Conservation (phyloP, 140 eudicot species). For the Anethum foeniculum region DNA sequence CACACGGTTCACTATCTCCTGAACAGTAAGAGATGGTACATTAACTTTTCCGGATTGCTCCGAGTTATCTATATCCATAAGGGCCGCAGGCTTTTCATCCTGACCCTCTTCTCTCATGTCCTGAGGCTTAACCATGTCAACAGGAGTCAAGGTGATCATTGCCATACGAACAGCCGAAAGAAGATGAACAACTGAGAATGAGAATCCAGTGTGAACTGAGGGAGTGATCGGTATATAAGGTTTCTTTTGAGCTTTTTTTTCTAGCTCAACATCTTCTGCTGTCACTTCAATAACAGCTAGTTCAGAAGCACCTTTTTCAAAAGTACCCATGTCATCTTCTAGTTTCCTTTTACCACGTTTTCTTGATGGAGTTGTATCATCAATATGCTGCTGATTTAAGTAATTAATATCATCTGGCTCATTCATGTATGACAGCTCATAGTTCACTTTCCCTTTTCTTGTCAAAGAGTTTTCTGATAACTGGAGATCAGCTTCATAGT, state of each 20-base stretch:
- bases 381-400: conserved; percentile 26
- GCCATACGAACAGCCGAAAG: conserved; percentile 91
- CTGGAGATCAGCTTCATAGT: conserved; percentile 37
- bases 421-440: conserved; percentile 37
- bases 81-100: conserved; percentile 25
- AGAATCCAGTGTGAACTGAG: conserved; percentile 74
- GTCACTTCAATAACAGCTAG: conserved; percentile 29
- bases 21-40: conserved; percentile 69
- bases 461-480: conserved; percentile 38
- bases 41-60: conserved; percentile 25
- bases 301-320: conserved; percentile 32
- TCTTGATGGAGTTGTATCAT: conserved; percentile 29
- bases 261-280: conserved; percentile 51
- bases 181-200: conserved; percentile 84
- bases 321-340: conserved; percentile 29
- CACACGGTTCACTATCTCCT: conserved; percentile 83
- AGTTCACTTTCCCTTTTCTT: conserved; percentile 59
- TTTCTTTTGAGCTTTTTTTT: conserved; percentile 57
- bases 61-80: conserved; percentile 20
- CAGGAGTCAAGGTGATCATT: conserved; percentile 61
- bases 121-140: conserved; percentile 33
- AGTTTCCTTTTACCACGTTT: conserved; percentile 48
- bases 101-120: conserved; percentile 25
- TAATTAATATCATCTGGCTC: conserved; percentile 19
- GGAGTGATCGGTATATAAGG: conserved; percentile 69